Conservation (phyloP, 805 yeast genomes). For the Kazachstania psychrophila region DNA sequence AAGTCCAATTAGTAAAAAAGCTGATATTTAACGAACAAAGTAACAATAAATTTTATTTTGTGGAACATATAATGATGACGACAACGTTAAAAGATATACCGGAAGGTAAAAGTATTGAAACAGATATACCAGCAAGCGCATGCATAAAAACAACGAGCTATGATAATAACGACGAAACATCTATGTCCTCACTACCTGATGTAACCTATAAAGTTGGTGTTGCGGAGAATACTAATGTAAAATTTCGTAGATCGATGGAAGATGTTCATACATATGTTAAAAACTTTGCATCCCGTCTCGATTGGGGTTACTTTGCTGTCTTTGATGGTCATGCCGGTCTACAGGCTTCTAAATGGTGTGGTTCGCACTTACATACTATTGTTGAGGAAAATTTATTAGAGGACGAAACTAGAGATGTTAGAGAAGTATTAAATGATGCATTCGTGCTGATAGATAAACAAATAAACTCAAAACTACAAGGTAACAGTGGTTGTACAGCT, state of each 20-base stretch:
- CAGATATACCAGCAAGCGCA: too few relatives aligned
- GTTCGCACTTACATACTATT: constrained; percentile 67
- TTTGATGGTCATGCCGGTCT: constrained; percentile 98
- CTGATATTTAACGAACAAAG: too few relatives aligned
- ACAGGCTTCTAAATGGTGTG: constrained; percentile 91
- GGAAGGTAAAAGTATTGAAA: too few relatives aligned
- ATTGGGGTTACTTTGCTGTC: constrained; percentile 91
- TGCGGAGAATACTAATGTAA: constrained; percentile 76
- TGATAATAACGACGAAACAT: too few relatives aligned
- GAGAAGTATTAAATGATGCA: constrained; percentile 57
- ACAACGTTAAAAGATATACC: too few relatives aligned
- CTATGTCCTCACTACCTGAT: constrained; percentile 18
- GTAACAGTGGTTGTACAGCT: constrained; percentile 88
- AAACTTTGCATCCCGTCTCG: constrained; percentile 81
- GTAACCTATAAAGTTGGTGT: constrained; percentile 80
- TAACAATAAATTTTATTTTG: too few relatives aligned
- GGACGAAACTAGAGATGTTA: constrained; percentile 43
- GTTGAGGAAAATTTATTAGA: constrained; percentile 49
- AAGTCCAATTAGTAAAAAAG: too few relatives aligned
- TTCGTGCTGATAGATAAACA: constrained; percentile 68
- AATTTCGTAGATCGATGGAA: constrained; percentile 85
- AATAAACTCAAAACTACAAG: constrained; percentile 50
- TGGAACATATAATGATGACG: too few relatives aligned
- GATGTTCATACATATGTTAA: constrained; percentile 91
- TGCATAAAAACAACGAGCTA: too few relatives aligned